phyloP scores from a whole-genome alignment of 805 yeast species.

The Limtongia smithiae region DNA sequence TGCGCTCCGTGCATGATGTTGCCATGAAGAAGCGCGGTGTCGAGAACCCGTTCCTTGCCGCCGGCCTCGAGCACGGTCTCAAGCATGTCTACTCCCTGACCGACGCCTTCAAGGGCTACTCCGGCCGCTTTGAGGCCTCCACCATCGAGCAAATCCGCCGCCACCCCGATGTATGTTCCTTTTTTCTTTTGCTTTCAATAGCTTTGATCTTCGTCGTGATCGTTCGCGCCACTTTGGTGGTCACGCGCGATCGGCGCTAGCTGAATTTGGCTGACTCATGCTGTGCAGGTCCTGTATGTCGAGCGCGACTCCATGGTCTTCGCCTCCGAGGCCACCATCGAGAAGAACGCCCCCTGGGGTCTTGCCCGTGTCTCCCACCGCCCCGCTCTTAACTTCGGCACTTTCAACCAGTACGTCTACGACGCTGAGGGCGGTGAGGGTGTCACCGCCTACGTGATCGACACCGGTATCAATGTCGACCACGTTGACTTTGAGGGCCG shows the following conservation, averaged over 20 bases:
- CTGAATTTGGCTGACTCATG: too few species aligned
- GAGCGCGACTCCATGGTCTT: slow-evolving; percentile 54
- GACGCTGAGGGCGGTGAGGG: slow-evolving; percentile 60
- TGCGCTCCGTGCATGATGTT: slow-evolving; percentile 32
- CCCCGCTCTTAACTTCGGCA: slow-evolving; percentile 54
- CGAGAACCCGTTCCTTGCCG: slow-evolving; percentile 33
- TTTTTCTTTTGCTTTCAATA: neutral
- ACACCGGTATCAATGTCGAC: slow-evolving; percentile 52
- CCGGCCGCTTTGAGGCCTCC: slow-evolving; percentile 76
- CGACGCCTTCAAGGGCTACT: slow-evolving; percentile 65
- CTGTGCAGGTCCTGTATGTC: slow-evolving; percentile 48
- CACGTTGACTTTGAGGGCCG: slow-evolving; percentile 60
- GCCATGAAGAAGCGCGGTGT: slow-evolving; percentile 41
- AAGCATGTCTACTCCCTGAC: slow-evolving; percentile 57
- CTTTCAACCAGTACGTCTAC: slow-evolving; percentile 58
- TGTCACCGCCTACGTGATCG: slow-evolving; percentile 54
- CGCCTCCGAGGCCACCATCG: slow-evolving; percentile 47
- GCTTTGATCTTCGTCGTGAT: too few species aligned
- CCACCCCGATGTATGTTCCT: slow-evolving; percentile 38
- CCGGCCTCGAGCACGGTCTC: slow-evolving; percentile 49
- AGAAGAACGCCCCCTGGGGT: slow-evolving; percentile 72
- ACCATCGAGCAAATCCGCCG: slow-evolving; percentile 70
- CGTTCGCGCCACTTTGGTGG: too few species aligned
- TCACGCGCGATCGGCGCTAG: too few species aligned
- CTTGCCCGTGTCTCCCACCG: slow-evolving; percentile 68